A percentile compares a stretch with the other conserved stretches of the same genome.
These are phyloP conservation scores for Cicer yamashitae DNA, from an alignment of 306 rosid genomes.

Conservation along the genomic window DNA sequence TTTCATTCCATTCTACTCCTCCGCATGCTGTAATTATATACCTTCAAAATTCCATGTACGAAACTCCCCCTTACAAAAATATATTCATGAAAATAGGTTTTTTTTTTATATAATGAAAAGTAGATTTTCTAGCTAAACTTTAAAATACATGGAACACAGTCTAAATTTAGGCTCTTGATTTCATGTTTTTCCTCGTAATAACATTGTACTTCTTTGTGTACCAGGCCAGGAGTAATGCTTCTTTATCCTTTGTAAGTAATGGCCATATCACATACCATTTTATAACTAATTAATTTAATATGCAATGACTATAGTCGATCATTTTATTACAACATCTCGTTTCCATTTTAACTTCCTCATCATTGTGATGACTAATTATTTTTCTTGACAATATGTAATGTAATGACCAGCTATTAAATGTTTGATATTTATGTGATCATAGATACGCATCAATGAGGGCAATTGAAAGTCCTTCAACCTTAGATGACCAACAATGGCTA, in stretches of 20 bases:
- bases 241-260: constrained; percentile 86
- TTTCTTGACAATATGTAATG: too few species aligned
- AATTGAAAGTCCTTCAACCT: constrained; percentile 85
- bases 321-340: too few species aligned
- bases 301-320: not conserved
- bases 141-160: not conserved
- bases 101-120: not conserved
- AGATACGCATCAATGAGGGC: constrained; percentile 90
- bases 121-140: not conserved
- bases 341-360: too few species aligned
- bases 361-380: too few species aligned
- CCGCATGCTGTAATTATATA: not conserved
- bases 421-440: constrained; percentile 34
- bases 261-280: not conserved
- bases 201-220: constrained; percentile 28
- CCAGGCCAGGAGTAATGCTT: constrained; percentile 93
- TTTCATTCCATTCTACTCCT: not conserved
- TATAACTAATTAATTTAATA: not conserved
- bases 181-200: constrained; percentile 1
- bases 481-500: constrained; percentile 95
- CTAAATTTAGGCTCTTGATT: not conserved
- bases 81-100: not conserved
- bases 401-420: not conserved
- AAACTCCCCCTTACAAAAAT: constrained; percentile 9
- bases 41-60: not conserved